Evolutionary conservation across 108 stramenopile genomes (phyloP), one percentile per base, ranked within the genome.

Genomic region (Nitzschia inconspicua): DNA sequence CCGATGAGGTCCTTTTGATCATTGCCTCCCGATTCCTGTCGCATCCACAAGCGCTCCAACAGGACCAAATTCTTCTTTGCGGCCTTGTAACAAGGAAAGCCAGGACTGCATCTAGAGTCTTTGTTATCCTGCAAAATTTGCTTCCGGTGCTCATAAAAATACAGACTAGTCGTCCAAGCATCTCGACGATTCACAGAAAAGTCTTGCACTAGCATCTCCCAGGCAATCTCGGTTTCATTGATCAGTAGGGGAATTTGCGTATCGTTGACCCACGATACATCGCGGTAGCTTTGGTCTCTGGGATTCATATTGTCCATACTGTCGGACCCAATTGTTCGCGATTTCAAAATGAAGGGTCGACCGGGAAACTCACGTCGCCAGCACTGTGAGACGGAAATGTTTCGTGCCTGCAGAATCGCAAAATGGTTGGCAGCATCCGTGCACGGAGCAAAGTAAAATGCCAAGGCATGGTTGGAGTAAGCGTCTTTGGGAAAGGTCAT

Each of bases 361-460:
- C 29, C 53, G 16, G 53, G 18, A 54, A 54, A 54, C 7, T 36
- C 53, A 18, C 53, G 53, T 25, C 29, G 53, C 53, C 53, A 54
- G 34, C 53, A 54, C 9, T 10, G 27, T 28, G 53, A 54, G 18
- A 32, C 53, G 19, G 6, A 18, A 14, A 11, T 10, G 22, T 18
- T 1, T 9, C 11, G 16, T n/a, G 31, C 35, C 3, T 14, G 20
- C 11, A 14, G 18, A 7, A 28, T 10, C 6, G 28, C 4, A 19
- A 30, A 13, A 2, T 24, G 6, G n/a, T 11, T 39, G n/a, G 11
- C n/a, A 39, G 37, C n/a, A 39, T n/a, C n/a, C 9, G 53, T 18
- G 34, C 53, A 54, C 4, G 3, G 20, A 28, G 53, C 35, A 36
- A 54, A 54, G 53, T 54, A 54, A 54, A 54, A 54, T 23, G 53